Base-by-base conservation (phyloP, 805 yeast genomes). In the Vanderwaltozyma polyspora region DNA sequence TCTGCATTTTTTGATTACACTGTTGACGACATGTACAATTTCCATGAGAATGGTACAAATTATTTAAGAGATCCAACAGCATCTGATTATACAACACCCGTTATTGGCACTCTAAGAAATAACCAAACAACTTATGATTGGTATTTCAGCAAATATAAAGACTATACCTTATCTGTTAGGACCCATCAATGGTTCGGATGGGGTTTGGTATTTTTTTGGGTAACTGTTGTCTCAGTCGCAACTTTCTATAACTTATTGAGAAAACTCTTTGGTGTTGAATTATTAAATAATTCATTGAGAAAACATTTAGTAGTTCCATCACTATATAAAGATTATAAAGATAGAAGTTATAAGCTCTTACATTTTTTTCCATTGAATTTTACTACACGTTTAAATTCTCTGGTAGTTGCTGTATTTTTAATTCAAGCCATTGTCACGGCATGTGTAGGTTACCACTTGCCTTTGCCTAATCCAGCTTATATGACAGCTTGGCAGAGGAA, bases 131-230 rank as follows among this genome's bases (percentile, higher is more conserved):
- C 46, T 8, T 64, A 55, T 37, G 49, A 39, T 5, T 60, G 55
- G 36, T 64, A 60, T 34, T 49, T 50, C 29, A 33, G 40, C 6
- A 56, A 62, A 5, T 63, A 63, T 42, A 55, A 59, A 33, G 63
- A 64, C 32, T 58, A 49, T 28, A 56, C 62, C 17, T 50, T 56
- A 6, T 62, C 59, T 25, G 64, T 65, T 9, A 38, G 53, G 17
- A 49, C 62, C 31, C 59, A 66, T 14, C 66, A 60, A 38, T 56
- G 64, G 47, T 59, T 58, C 33, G 69, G 68, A 9, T 67, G 71
- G 71, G 72, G 70, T 13, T 46, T 52, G 25, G 51, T 64, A 19
- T 63, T 62, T 36, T 66, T 51, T 36, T 67, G 71, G 71, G 49
- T 48, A 0, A 45, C 55, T 5, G 41, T 67, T 12, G 33, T 67